Conservation (phyloP, 768 basidiomycete genomes). For the Tylopilus intermedius region DNA sequence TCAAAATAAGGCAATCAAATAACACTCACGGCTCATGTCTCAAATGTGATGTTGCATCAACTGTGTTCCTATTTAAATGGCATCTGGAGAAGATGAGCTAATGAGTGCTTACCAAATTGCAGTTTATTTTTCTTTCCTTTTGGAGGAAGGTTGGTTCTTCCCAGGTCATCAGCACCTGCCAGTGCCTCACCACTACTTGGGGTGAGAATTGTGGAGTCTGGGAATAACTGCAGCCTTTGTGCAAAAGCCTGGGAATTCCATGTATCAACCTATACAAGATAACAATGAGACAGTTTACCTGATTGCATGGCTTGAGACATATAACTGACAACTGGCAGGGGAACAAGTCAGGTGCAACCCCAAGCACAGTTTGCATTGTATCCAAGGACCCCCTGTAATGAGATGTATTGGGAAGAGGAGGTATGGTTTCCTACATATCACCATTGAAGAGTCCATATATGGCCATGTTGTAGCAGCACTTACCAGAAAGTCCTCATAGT, state of each 20-base stretch:
- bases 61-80: conserved; percentile 8
- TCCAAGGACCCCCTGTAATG: conserved; percentile 9
- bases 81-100: background rate
- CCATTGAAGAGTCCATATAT: background rate
- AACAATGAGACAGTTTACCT: conserved; percentile 28
- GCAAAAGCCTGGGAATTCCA: conserved; percentile 15
- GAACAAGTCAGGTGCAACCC: conserved; percentile 39
- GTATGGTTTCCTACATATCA: conserved; percentile 18
- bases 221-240: conserved; percentile 17
- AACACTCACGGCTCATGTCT: conserved; percentile 11
- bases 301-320: conserved; percentile 43
- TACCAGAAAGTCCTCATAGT: conserved; percentile 24
- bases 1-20: background rate
- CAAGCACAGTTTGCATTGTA: conserved; percentile 35
- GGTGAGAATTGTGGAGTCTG: conserved; percentile 15
- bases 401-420: conserved; percentile 13
- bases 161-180: conserved; percentile 1
- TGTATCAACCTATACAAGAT: background rate
- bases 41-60: background rate
- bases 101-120: conserved; percentile 15
- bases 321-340: conserved; percentile 50
- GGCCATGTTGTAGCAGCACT: background rate
- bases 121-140: conserved; percentile 2
- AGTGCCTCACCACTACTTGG: background rate
- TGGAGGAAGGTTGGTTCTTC: background rate